Conservation (phyloP, 163 green algal genomes). For the Prototheca stagnorum region DNA sequence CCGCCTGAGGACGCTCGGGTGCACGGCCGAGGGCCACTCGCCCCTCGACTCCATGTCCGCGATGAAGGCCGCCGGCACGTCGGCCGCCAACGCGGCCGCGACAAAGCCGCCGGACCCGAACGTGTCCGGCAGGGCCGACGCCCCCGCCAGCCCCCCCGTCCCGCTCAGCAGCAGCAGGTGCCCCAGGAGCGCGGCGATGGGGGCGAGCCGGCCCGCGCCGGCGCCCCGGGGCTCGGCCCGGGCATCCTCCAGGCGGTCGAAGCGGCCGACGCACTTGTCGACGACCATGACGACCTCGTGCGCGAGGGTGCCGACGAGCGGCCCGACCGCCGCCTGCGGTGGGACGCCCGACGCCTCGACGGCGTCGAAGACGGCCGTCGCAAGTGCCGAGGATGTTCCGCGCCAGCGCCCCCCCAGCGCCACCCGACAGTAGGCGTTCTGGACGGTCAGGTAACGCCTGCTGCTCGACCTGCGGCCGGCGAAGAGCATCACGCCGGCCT, state of each 20-base stretch:
- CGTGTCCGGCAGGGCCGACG: conserved; percentile 45
- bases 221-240: too few species aligned
- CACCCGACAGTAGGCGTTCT: conserved; percentile 42
- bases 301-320: conserved; percentile 47
- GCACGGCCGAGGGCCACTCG: not conserved
- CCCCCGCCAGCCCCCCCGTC: conserved; percentile 12
- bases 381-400: conserved; percentile 37
- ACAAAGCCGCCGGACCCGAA: conserved; percentile 36
- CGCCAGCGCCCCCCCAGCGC: conserved; percentile 19
- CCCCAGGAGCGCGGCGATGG: conserved; percentile 17
- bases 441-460: conserved; percentile 41
- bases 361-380: conserved; percentile 18
- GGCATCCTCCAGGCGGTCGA: too few species aligned
- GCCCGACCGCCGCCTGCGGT: conserved; percentile 13
- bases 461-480: conserved; percentile 37
- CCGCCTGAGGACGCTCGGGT: not conserved
- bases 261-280: not conserved
- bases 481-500: conserved; percentile 17
- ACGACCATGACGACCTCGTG: conserved; percentile 36
- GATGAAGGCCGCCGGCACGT: conserved; percentile 17
- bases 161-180: conserved; percentile 33
- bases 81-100: conserved; percentile 10
- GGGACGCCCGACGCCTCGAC: conserved; percentile 4
- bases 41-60: conserved; percentile 19
- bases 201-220: too few species aligned